A percentile compares a stretch with the other conserved stretches of the same genome.
Evolutionary conservation across 148 eudicot species (phyloP).

Genomic region (Rhododendron simsii): DNA sequence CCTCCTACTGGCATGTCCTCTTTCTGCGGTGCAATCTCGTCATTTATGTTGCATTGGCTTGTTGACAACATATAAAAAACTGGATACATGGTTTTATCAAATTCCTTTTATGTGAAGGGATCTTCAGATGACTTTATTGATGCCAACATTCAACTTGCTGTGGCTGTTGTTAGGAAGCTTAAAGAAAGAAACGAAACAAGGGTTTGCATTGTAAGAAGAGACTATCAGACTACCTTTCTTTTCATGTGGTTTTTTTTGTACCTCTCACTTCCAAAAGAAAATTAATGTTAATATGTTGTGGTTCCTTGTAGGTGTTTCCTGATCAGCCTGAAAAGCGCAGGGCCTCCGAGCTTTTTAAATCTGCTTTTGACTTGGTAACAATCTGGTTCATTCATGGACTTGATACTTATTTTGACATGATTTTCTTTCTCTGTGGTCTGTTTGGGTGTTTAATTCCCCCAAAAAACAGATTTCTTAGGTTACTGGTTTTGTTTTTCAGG

Average conservation of each 20-base stretch:
- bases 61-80: constrained; percentile 28
- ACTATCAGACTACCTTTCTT: background rate
- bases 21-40: background rate
- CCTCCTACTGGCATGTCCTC: constrained; percentile 4
- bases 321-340: constrained; percentile 98
- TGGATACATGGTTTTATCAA: constrained; percentile 55
- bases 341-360: constrained; percentile 76
- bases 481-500: constrained; percentile 31
- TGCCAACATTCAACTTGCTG: constrained; percentile 88
- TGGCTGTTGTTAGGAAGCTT: constrained; percentile 81
- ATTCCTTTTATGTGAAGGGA: constrained; percentile 82
- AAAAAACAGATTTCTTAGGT: background rate
- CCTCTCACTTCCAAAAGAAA: background rate
- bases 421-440: background rate
- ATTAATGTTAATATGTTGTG: background rate
- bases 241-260: background rate
- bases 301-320: constrained; percentile 64
- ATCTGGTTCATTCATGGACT: background rate
- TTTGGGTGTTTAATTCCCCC: background rate
- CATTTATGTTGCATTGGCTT: constrained; percentile 21
- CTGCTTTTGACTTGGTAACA: constrained; percentile 84
- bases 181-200: constrained; percentile 65
- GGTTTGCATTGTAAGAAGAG: constrained; percentile 68
- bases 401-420: background rate
- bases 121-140: constrained; percentile 94